Conservation (phyloP, 352 stramenopile species). For the Pythium guiyangense region DNA sequence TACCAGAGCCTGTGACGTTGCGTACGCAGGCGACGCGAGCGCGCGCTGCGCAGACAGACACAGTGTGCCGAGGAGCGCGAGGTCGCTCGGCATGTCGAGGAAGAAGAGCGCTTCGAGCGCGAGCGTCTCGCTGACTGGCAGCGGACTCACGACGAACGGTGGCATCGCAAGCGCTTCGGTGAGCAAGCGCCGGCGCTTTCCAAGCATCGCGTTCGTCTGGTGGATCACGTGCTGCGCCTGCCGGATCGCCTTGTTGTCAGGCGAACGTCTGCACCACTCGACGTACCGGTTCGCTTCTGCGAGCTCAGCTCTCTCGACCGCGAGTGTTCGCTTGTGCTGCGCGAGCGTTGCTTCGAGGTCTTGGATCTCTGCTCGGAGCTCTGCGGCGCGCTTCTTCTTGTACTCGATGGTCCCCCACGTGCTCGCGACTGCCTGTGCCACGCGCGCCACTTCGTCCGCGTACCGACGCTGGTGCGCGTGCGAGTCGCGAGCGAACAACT, state of each 20-base stretch:
- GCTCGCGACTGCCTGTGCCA: neutral
- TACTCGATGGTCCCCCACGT: neutral
- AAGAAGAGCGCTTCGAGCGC: conserved; percentile 41
- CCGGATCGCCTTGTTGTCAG: too few relatives aligned
- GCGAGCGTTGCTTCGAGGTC: too few relatives aligned
- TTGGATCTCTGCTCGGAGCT: too few relatives aligned
- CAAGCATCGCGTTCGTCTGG: too few relatives aligned
- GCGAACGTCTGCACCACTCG: too few relatives aligned
- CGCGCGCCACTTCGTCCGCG: neutral
- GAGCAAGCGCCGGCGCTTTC: neutral
- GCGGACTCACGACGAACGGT: conserved; percentile 21
- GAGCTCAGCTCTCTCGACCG: too few relatives aligned
- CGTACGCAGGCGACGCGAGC: too few relatives aligned
- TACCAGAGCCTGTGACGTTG: too few relatives aligned
- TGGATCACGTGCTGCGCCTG: too few relatives aligned
- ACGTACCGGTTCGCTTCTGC: too few relatives aligned
- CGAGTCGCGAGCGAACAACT: conserved; percentile 13
- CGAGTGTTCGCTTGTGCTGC: too few relatives aligned
- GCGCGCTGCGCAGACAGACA: conserved; percentile 29
- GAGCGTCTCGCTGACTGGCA: conserved; percentile 20
- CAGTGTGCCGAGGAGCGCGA: conserved; percentile 32
- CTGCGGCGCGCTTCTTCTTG: too few relatives aligned
- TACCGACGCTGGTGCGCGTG: conserved; percentile 2
- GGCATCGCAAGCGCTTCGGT: conserved; percentile 19
- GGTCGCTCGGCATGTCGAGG: conserved; percentile 25